phyloP scores from a whole-genome alignment of 345 rosid genomes.

The Leavenworthia alabamica region DNA sequence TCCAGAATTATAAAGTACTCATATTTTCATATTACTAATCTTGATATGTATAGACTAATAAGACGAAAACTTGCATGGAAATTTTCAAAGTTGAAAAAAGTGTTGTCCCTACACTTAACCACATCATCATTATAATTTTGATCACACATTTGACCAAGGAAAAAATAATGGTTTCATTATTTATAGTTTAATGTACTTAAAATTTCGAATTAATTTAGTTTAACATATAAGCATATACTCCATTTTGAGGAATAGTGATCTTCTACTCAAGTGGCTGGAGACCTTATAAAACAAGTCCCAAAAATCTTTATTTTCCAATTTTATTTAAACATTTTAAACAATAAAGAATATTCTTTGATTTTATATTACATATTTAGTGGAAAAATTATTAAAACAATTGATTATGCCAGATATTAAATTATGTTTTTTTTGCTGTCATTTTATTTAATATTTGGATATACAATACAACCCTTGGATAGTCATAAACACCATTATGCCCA shows the following conservation, averaged over 20 bases:
- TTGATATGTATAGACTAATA: not conserved
- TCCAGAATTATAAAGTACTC: not conserved
- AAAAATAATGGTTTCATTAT: not conserved
- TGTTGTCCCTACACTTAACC: not conserved
- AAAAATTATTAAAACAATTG: too few species aligned
- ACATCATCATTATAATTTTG: slow-evolving; percentile 6
- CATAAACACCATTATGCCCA: slow-evolving; percentile 23
- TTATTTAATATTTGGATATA: not conserved
- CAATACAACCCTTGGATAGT: slow-evolving; percentile 22
- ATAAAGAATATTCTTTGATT: not conserved
- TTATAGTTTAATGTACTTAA: not conserved
- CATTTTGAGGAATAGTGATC: not conserved
- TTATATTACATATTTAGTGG: too few species aligned
- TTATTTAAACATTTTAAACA: not conserved
- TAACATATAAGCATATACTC: not conserved
- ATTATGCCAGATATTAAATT: slow-evolving; percentile 2
- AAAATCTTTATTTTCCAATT: not conserved
- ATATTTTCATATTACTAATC: not conserved
- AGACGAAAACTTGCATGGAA: not conserved
- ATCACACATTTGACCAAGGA: slow-evolving; percentile 12
- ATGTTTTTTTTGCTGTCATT: not conserved
- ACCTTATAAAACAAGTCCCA: not conserved
- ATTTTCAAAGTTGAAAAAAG: slow-evolving; percentile 12
- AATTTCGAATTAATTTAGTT: not conserved
- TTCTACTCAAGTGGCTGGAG: slow-evolving; percentile 1